Evolutionary conservation across 441 rosid genomes (phyloP), one percentile per base, ranked within the genome.

Genomic region (Erodium trifolium): DNA sequence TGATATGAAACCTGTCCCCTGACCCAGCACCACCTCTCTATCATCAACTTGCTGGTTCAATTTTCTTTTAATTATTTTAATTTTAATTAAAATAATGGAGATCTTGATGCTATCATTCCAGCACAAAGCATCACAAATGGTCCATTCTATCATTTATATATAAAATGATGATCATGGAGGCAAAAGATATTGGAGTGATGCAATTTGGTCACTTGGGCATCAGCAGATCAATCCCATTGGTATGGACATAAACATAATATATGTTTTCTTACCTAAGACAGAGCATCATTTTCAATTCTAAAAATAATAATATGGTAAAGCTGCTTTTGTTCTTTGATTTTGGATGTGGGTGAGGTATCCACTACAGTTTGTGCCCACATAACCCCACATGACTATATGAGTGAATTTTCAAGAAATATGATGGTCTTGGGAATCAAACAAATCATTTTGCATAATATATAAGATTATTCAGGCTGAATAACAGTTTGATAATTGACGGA

Each of bases 271-370:
- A 37, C 41, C 41, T 37, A 37, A 37, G 41, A 37, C 41, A 37
- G 41, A 57, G 23, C 63, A 57, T 57, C 12, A 16, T 4, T 17
- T 57, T 57, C 53, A 47, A 47, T 57, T 17, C 10, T 5, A 6
- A 55, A 57, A 57, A 57, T 6, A 57, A 57, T 57, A 57, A 5
- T 57, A 18, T 4, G 41, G 27, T 57, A 18, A 57, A 16, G 27
- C 5, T 57, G 27, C 63, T 57, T 57, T 57, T 57, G 29, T 16
- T 57, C 63, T 57, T 57, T 57, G 63, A 23, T 57, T 57, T 57
- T 57, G 63, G 29, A 18, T 57, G 63, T 57, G 63, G 27, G 63
- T 57, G 63, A 57, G 63, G 29, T 57, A 18, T 18, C 63, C 63
- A 57, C 29, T 57, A 57, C 29, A 18, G 17, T 57, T 57, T 57